Base-by-base conservation (phyloP, 2,329 filamentous ascomycete genomes). In the Botryotinia calthae region DNA sequence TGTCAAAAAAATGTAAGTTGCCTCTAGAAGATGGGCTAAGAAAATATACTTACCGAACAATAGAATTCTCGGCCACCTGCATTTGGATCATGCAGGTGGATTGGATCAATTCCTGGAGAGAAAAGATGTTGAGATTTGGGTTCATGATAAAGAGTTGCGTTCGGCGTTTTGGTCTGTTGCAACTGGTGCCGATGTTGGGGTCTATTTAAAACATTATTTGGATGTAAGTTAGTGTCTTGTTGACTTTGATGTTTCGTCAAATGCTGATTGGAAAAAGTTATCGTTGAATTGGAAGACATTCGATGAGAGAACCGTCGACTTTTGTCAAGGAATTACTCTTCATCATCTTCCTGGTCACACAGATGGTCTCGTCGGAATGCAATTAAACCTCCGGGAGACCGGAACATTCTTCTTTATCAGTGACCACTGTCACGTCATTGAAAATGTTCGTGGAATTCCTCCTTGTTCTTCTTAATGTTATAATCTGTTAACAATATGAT, bases 21-120 rank as follows among this genome's bases (percentile, higher is more conserved):
- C 18, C 5, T 56, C 5, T 56, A 3, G 20, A 1, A n/a, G 8
- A 56, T 12, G 10, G 18, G 14, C 37, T 6, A 22, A 22, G 48
- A 44, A 63, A 12, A 37, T 48, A n/a, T 34, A 54, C 64, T 72
- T 12, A 68, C 62, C 12, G 6, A 6, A 44, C 1, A 12, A 28
- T 31, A 78, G 76, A 67, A 81, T 86, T 5, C 81, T 86, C 28
- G 83, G 84, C 4, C 84, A 86, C 71, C 77, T 86, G 46, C 84
- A 86, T 75, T 75, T 85, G 2, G 84, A 86, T 74, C 84, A 86
- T 74, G 84, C 85, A 0, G 85, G 84, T 3, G 84, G 85, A 0
- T 77, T 86, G 1, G 83, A 85, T 65, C 80, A 85, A 70, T 86
- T 86, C 63, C 56, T 81, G 4, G 79, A 80, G 56, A 67, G 77